These are phyloP conservation scores for Pythium periplocum DNA, from an alignment of 352 stramenopile species.

Conservation along the genomic window DNA sequence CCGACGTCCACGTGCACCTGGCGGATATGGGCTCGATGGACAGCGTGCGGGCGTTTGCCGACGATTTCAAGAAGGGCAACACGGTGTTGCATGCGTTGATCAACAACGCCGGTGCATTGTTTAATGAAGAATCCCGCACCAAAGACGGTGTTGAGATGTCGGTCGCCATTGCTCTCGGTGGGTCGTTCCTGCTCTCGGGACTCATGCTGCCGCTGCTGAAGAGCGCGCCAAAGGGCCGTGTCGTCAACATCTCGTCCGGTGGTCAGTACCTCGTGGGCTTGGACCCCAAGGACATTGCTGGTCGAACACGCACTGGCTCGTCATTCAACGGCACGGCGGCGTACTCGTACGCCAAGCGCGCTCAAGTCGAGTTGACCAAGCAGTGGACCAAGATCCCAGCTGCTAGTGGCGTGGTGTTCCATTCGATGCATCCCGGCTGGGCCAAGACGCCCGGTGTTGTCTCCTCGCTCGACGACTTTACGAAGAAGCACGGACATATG, in stretches of 20 bases:
- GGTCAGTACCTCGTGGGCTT: constrained; percentile 37
- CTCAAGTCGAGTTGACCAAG: constrained; percentile 43
- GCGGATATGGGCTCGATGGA: constrained; percentile 38
- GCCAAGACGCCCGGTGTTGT: constrained; percentile 35
- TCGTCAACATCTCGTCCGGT: constrained; percentile 48
- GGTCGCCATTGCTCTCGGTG: constrained; percentile 35
- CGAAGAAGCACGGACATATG: constrained; percentile 30
- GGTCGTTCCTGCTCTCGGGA: constrained; percentile 40
- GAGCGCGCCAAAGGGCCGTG: constrained; percentile 29
- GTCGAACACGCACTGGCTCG: constrained; percentile 16
- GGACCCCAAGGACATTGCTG: constrained; percentile 25
- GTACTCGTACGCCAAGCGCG: constrained; percentile 42
- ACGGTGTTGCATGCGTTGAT: constrained; percentile 29
- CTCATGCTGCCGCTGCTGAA: constrained; percentile 39
- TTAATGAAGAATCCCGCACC: constrained; percentile 28
- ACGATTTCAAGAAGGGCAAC: constrained; percentile 19
- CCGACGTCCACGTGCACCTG: constrained; percentile 32
- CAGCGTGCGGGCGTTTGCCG: constrained; percentile 33
- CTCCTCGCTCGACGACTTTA: constrained; percentile 32
- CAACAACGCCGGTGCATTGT: constrained; percentile 47
- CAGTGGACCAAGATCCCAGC: constrained; percentile 31
- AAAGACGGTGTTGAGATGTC: constrained; percentile 30
- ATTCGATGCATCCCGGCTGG: constrained; percentile 50
- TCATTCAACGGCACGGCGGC: constrained; percentile 29
- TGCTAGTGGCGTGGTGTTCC: constrained; percentile 32